Evolutionary conservation across 164 flowering plant species (phyloP).

Genomic region (Saururus chinensis): DNA sequence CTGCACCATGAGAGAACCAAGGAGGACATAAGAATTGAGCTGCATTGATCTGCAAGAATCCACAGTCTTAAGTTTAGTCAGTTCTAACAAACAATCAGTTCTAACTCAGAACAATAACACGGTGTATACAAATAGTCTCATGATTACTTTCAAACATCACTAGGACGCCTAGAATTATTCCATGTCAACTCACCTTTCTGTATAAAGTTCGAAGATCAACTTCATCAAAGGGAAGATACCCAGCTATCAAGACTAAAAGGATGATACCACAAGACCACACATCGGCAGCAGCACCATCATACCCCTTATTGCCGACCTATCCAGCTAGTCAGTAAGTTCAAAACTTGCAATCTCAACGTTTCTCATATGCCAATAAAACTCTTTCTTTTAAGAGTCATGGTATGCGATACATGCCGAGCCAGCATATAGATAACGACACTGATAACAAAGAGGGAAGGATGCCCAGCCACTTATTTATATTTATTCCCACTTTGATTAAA

Average conservation of each 20-base stretch:
- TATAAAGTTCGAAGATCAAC: conserved; percentile 66
- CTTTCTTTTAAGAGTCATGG: not conserved
- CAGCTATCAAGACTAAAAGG: conserved; percentile 93
- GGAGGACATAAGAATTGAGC: conserved; percentile 75
- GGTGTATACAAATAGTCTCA: not conserved
- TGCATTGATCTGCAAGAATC: conserved; percentile 46
- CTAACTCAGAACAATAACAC: not conserved
- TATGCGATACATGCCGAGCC: too few species aligned
- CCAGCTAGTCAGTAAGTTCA: conserved; percentile 3
- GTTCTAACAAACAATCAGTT: not conserved
- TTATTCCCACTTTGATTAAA: too few species aligned
- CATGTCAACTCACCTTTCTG: conserved; percentile 39
- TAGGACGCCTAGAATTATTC: not conserved
- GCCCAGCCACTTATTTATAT: too few species aligned
- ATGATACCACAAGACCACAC: conserved; percentile 99
- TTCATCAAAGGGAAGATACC: conserved; percentile 92
- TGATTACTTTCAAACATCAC: not conserved
- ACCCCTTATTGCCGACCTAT: conserved; percentile 67
- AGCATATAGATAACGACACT: too few species aligned
- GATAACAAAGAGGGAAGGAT: too few species aligned
- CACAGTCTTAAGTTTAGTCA: conserved; percentile 7
- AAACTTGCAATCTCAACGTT: not conserved
- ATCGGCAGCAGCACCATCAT: conserved; percentile 98
- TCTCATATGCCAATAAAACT: too few species aligned
- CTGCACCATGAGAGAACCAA: conserved; percentile 78